These are phyloP conservation scores for Fusarium sp. DNA, from an alignment of 2,329 filamentous ascomycete genomes.

Conservation along the genomic window DNA sequence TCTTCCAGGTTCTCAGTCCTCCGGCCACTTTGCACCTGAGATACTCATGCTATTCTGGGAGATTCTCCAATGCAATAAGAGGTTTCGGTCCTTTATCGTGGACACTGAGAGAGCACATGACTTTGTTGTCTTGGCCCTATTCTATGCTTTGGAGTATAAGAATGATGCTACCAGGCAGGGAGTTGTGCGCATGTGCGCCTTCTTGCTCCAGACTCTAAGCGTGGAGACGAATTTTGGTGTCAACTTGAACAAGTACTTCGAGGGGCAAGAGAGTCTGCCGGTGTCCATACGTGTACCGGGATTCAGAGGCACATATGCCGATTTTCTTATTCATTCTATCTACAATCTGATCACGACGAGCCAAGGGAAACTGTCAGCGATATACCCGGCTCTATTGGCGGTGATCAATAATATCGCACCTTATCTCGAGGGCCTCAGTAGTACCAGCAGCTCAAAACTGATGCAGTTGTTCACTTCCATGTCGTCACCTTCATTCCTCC, in stretches of 20 bases:
- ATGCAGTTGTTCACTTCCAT: slow-evolving; percentile 91
- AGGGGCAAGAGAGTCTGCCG: slow-evolving; percentile 89
- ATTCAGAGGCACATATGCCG: slow-evolving; percentile 91
- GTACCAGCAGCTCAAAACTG: slow-evolving; percentile 81
- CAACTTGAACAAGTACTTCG: slow-evolving; percentile 89
- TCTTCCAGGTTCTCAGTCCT: slow-evolving; percentile 84
- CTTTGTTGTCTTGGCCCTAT: slow-evolving; percentile 89
- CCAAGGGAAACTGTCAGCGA: slow-evolving; percentile 88
- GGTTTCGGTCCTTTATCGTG: slow-evolving; percentile 96
- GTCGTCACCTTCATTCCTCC: slow-evolving; percentile 91
- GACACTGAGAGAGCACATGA: slow-evolving; percentile 95
- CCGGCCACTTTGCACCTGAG: slow-evolving; percentile 89
- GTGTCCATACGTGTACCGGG: slow-evolving; percentile 82
- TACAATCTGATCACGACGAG: slow-evolving; percentile 92
- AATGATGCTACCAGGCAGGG: slow-evolving; percentile 90
- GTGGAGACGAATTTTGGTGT: slow-evolving; percentile 91
- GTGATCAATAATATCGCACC: slow-evolving; percentile 95
- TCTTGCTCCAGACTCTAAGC: slow-evolving; percentile 93
- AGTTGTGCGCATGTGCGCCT: slow-evolving; percentile 96
- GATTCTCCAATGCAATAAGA: slow-evolving; percentile 95
- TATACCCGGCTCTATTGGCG: slow-evolving; percentile 91
- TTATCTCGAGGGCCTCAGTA: slow-evolving; percentile 81
- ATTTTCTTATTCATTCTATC: slow-evolving; percentile 95
- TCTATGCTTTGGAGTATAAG: slow-evolving; percentile 92
- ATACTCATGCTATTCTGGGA: slow-evolving; percentile 99